Evolutionary conservation across 305 asterid genomes (phyloP), one percentile per base, ranked within the genome.

Genomic region (Petunia hybrid): DNA sequence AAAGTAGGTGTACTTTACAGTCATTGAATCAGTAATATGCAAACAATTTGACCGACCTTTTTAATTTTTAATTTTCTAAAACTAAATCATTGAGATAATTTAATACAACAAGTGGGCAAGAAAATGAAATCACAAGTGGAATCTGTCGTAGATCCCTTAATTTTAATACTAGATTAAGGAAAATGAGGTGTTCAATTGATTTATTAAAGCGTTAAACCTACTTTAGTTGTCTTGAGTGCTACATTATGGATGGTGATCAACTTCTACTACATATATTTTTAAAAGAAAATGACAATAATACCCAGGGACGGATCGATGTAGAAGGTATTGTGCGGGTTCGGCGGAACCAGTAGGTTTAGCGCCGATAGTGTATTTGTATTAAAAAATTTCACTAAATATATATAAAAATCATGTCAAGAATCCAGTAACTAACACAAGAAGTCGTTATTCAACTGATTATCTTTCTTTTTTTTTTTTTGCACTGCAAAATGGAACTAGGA

Each of bases 81-180:
- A 61, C 31, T 77, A 61, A 31, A 31, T 10, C 5, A 22, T 13
- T 73, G 6, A 53, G n/a, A 0, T 43, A 22, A 59, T 80, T 71
- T 8, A 13, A 76, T 48, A 14, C 41, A 9, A 55, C 78, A 56
- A 76, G 77, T 65, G 81, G 81, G 16, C 43, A 10, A 8, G 36
- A 51, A 63, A 64, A 14, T n/a, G 68, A 75, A 64, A 81, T 4
- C 7, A 57, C 43, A 40, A 77, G 41, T 82, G 85, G 78, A 64
- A 82, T 75, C 46, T 77, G 71, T 73, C 46, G 65, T 77, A 77
- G 61, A 59, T 48, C 61, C 78, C 78, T 46, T 79, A 57, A 43
- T 45, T 61, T 43, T 48, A 73, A 71, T 41, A 75, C 35, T 80
- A 40, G 22, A 60, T 80, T 71, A 71, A 71, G 74, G 63, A 62